Percentiles rank a stretch among this genome's conserved stretches.
Evolutionary conservation across 2,329 filamentous ascomycete species (phyloP).

Genomic region (Gaeumannomyces tritici): DNA sequence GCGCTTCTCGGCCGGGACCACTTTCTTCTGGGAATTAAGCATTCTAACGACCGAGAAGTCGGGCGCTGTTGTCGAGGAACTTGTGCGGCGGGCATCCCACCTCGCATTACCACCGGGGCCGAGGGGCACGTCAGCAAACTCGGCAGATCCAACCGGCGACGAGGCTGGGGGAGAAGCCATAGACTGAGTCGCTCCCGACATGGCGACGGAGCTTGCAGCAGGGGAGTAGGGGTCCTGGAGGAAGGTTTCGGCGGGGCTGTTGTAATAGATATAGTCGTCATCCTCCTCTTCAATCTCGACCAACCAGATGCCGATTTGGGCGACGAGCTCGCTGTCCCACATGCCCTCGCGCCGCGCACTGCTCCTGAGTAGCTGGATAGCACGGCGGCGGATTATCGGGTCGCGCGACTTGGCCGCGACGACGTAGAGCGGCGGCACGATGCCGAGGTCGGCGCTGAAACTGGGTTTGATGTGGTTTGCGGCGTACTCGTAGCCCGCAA

Average conservation of each 20-base stretch:
- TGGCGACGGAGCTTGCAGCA: neutral
- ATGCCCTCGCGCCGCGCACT: slow-evolving; percentile 56
- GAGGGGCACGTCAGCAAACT: slow-evolving; percentile 25
- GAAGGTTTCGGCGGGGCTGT: slow-evolving; percentile 15
- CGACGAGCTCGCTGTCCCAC: slow-evolving; percentile 56
- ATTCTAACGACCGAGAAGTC: slow-evolving; percentile 3
- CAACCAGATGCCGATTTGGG: slow-evolving; percentile 46
- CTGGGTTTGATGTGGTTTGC: slow-evolving; percentile 46
- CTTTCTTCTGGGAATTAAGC: slow-evolving; percentile 6
- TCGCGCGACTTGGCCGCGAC: slow-evolving; percentile 59
- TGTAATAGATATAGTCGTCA: slow-evolving; percentile 16
- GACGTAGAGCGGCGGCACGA: slow-evolving; percentile 55
- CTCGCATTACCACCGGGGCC: slow-evolving; percentile 35
- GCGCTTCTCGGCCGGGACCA: slow-evolving; percentile 42
- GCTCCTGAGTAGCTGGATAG: slow-evolving; percentile 49
- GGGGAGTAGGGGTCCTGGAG: neutral
- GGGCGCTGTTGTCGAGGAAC: slow-evolving; percentile 9
- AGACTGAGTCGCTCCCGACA: slow-evolving; percentile 15
- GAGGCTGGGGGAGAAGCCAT: slow-evolving; percentile 9
- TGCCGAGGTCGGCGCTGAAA: slow-evolving; percentile 55
- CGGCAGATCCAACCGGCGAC: slow-evolving; percentile 16
- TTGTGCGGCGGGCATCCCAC: slow-evolving; percentile 20
- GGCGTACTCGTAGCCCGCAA: slow-evolving; percentile 29
- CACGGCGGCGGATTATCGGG: slow-evolving; percentile 43
- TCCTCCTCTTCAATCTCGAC: slow-evolving; percentile 44